Percentiles rank a stretch among this genome's conserved stretches.
phyloP scores from a whole-genome alignment of 2,329 filamentous ascomycete species.

The Aspergillus ustus region DNA sequence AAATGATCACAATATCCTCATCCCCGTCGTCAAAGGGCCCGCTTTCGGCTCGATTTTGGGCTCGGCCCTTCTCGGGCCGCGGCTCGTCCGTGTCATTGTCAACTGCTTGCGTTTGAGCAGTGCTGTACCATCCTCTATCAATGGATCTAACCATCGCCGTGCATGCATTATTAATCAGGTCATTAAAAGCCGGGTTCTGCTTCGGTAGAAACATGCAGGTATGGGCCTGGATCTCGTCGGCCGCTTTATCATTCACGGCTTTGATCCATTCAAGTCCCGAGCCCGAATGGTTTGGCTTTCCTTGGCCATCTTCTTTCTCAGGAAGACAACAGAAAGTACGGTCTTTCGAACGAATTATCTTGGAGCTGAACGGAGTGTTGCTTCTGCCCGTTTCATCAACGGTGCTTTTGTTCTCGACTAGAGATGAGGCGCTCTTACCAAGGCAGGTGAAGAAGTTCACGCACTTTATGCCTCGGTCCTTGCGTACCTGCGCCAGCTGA shows the following conservation, averaged over 20 bases:
- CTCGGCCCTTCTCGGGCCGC: constrained; percentile 20
- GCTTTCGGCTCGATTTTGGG: constrained; percentile 23
- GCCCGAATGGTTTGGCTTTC: constrained; percentile 25
- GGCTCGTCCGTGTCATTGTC: constrained; percentile 24
- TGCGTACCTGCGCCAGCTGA: constrained; percentile 67
- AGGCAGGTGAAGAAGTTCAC: constrained; percentile 87
- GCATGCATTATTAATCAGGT: constrained; percentile 44
- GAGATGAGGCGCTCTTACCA: constrained; percentile 64
- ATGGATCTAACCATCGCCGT: constrained; percentile 45
- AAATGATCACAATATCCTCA: constrained; percentile 42
- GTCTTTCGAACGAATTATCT: constrained; percentile 56
- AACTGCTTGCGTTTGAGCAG: constrained; percentile 28
- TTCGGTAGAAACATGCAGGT: constrained; percentile 55
- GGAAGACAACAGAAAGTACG: constrained; percentile 91
- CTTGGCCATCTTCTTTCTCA: constrained; percentile 50
- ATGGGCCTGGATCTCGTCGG: constrained; percentile 81
- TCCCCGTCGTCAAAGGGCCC: constrained; percentile 34
- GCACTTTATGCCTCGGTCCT: constrained; percentile 73
- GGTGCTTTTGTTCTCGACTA: constrained; percentile 31
- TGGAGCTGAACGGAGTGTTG: constrained; percentile 37
- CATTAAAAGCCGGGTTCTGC: constrained; percentile 51
- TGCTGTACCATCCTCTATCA: constrained; percentile 45
- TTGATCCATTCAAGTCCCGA: constrained; percentile 65
- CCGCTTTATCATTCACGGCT: constrained; percentile 77
- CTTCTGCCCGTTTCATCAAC: not conserved